These are phyloP conservation scores for Bombardia bombarda DNA, from an alignment of 495 filamentous ascomycete species.

Conservation along the genomic window DNA sequence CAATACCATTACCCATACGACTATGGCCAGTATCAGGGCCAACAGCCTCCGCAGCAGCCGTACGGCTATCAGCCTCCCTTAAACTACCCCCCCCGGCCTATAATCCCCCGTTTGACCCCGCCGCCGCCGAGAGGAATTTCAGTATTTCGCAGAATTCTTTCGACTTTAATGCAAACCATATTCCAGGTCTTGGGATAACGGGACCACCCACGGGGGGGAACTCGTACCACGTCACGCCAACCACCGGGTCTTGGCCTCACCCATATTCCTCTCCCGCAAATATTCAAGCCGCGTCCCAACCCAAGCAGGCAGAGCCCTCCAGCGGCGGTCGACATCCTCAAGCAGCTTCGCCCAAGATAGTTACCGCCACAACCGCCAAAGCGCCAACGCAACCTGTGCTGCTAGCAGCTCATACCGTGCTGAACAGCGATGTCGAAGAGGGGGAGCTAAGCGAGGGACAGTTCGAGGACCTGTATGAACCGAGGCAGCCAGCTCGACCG, in stretches of 20 bases:
- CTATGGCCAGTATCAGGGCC: conserved; percentile 24
- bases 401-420: conserved; percentile 4
- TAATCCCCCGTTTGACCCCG: conserved; percentile 13
- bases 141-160: conserved; percentile 22
- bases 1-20: conserved; percentile 22
- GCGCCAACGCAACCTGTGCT: conserved; percentile 2
- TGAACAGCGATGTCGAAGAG: conserved; percentile 49
- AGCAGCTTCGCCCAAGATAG: too few relatives aligned
- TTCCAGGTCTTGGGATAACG: conserved; percentile 34
- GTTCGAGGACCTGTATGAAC: conserved; percentile 40
- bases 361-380: too few relatives aligned
- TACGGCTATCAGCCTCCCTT: conserved; percentile 16
- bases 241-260: conserved; percentile 6
- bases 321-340: background rate
- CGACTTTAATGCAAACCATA: conserved; percentile 30
- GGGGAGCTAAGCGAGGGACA: conserved; percentile 67
- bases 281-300: background rate
- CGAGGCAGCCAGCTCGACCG: conserved; percentile 12
- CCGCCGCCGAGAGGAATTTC: conserved; percentile 15
- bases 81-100: conserved; percentile 13
- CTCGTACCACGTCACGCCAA: background rate
- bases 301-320: background rate
- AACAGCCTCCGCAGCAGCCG: conserved; percentile 22
- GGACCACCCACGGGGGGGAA: background rate
- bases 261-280: conserved; percentile 1